Conservation (phyloP, 306 rosid genomes). For the Inga leiocalycina region DNA sequence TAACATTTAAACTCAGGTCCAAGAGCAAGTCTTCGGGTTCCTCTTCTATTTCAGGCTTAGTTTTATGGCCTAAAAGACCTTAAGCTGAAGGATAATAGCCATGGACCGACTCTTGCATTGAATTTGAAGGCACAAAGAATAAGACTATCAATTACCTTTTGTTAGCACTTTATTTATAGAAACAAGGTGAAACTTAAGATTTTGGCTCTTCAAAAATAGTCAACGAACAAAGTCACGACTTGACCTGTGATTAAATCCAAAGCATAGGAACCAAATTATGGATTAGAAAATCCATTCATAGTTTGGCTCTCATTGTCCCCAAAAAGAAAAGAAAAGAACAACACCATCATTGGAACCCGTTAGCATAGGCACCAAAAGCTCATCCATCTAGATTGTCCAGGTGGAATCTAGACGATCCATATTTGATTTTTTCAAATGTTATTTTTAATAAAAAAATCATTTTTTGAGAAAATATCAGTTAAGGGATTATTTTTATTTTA, state of each 20-base stretch:
- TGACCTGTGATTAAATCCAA: not conserved
- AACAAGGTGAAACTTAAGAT: not conserved
- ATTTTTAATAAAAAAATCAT: too few species aligned
- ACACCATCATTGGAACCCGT: not conserved
- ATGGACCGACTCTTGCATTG: not conserved
- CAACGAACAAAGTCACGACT: not conserved
- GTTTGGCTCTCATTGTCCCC: not conserved
- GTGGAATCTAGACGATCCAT: too few species aligned
- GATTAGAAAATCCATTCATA: not conserved
- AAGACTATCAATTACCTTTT: not conserved
- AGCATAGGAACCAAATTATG: not conserved
- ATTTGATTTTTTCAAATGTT: too few species aligned
- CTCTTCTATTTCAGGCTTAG: not conserved
- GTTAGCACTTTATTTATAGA: not conserved
- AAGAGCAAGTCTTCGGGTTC: not conserved
- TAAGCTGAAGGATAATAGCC: not conserved
- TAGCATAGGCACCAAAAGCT: too few species aligned
- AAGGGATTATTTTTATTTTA: too few species aligned
- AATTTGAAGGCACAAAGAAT: not conserved
- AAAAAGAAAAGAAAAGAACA: not conserved
- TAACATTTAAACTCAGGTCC: not conserved
- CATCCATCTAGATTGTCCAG: too few species aligned
- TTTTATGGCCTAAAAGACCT: not conserved
- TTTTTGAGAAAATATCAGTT: too few species aligned
- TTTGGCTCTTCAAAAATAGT: not conserved